These are phyloP conservation scores for Penicillium sp. DNA, from an alignment of 2,329 filamentous ascomycete species.

Conservation along the genomic window DNA sequence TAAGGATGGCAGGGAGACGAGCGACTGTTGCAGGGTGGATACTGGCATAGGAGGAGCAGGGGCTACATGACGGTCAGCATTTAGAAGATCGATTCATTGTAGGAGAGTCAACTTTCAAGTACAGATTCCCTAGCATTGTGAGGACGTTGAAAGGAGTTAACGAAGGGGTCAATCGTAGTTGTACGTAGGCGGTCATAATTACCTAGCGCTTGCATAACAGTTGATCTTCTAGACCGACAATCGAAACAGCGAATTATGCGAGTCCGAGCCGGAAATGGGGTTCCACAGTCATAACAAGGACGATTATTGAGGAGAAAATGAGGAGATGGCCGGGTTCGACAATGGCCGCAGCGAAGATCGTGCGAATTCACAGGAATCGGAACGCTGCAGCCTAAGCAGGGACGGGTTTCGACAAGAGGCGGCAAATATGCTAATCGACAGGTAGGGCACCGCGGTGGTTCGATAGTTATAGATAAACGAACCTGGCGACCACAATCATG, in stretches of 20 bases:
- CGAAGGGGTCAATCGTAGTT: neutral
- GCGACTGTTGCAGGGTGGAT: too few species aligned
- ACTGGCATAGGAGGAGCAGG: too few species aligned
- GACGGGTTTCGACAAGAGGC: neutral
- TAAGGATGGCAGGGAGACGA: neutral
- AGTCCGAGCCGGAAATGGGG: neutral
- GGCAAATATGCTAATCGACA: neutral
- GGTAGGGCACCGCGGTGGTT: neutral
- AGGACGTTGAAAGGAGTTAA: too few species aligned
- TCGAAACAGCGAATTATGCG: neutral
- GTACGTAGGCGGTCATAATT: neutral
- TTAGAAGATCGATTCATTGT: too few species aligned
- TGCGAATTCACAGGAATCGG: neutral
- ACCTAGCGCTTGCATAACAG: neutral
- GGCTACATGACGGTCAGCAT: too few species aligned
- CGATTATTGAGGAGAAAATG: neutral
- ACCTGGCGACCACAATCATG: neutral
- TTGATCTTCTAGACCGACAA: neutral
- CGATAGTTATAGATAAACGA: neutral
- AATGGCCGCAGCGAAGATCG: neutral
- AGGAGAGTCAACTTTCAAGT: too few species aligned
- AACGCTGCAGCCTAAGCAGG: neutral
- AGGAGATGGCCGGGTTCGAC: neutral
- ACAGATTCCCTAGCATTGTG: too few species aligned
- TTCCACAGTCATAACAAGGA: conserved; percentile 2